Base-by-base conservation (phyloP, 768 basidiomycete species). In the Rhizopogon vinicolor region DNA sequence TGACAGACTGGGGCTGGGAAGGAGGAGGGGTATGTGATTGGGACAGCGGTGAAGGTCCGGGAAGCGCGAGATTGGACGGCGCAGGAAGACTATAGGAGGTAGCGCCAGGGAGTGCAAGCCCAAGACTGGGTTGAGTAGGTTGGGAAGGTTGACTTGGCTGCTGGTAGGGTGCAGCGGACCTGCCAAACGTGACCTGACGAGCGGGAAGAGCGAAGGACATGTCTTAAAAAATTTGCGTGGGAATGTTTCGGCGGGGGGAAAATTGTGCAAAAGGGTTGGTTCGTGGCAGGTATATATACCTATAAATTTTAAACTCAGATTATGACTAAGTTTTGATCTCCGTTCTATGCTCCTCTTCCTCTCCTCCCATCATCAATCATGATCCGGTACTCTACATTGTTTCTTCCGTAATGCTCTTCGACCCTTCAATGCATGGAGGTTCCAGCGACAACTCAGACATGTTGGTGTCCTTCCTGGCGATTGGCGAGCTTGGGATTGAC, bases 131-230 rank as follows among this genome's bases (percentile, higher is more conserved):
- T 63, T 78, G 70, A 10, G 73, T 52, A 46, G 58, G 45, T 59
- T 72, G 64, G 9, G 74, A 79, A 7, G 74, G 74, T 2, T 63
- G 62, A 57, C 72, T 76, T 50, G 79, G 77, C 46, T 73, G 74
- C 44, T 77, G 73, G 35, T 72, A 69, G 8, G 75, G 65, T 46
- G 72, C 75, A 59, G 79, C 83, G 50, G 86, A 73, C 56, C 89
- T 82, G 53, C 85, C 86, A 65, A 91, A 89, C 52, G 83, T 89
- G 61, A 91, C 81, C 63, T 87, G 89, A 63, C 89, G 88, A 58
- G 89, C 82, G 59, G 88, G 87, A 52, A 91, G 78, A 35, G 85
- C 84, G 65, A 86, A 87, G 45, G 79, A 80, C 78, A 80, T 79
- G 29, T 31, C 18, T 41, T 29, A 2, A 54, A 63, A 58, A 53